Evolutionary conservation across 2,329 filamentous ascomycete species (phyloP), one percentile per base, ranked within the genome.

Genomic region (Aspergillus sp.): DNA sequence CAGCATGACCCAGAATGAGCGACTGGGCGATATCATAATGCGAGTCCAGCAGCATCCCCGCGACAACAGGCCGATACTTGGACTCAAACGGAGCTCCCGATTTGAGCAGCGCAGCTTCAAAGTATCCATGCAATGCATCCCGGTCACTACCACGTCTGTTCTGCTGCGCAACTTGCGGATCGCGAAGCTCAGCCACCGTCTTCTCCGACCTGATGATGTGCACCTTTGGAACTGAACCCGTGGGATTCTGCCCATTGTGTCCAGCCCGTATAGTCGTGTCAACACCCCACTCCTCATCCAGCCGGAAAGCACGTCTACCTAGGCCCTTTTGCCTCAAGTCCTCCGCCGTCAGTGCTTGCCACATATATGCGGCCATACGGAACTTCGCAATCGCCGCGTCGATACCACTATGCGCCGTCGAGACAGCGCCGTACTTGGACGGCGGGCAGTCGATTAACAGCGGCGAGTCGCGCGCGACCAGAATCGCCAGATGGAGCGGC

Each of bases 131-230:
- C 15, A 52, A 24, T 6, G 49, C 49, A 4, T 52, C 49, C 4
- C 49, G 12, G 11, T 52, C 37, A 6, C 39, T 6, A 2, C 21
- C 49, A n/a, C 39, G 49, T 3, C 23, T 24, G n/a, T 52, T 52
- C 49, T 52, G 49, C 49, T 44, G 49, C 6, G 49, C 49, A 4
- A 52, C 49, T 14, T 52, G 39, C 7, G 49, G 39, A 23, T 52
- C 49, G 2, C 39, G 37, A 8, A 52, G 17, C 49, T 52, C 19
- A 2, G 49, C 39, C 0, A 52, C 24, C 2, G 49, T 43, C 39
- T 52, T 52, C n/a, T 43, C 39, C 2, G 35, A 27, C 9, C 27
- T 24, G 49, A 52, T 35, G 3, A 52, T 19, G n/a, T 52, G 49
- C n/a, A 52, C 49, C 12, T 33, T 52, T 14, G 47, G 6, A 2